These are phyloP conservation scores for Leishmania amazonensis DNA, from an alignment of 208 protist species.

Conservation along the genomic window DNA sequence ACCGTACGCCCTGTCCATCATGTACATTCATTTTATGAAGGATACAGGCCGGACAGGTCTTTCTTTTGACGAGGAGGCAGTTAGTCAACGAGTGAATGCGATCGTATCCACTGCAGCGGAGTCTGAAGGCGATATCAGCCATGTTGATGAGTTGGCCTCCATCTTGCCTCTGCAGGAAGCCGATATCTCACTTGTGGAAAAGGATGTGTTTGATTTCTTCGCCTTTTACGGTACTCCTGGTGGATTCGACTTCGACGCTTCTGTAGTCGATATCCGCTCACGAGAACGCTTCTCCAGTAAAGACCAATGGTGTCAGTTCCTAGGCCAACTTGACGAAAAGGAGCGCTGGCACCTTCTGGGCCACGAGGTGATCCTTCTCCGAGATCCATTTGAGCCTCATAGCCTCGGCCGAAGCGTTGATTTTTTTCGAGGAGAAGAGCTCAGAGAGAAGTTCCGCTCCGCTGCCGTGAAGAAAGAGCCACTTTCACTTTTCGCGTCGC, in stretches of 20 bases:
- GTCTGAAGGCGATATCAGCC: conserved; percentile 6
- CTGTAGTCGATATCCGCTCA: conserved; percentile 75
- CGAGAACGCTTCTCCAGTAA: conserved; percentile 37
- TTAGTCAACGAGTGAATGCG: conserved; percentile 21
- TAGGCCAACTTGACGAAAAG: conserved; percentile 32
- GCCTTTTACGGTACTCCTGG: conserved; percentile 45
- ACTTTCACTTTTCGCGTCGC: conserved; percentile 24
- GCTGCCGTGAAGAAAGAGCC: conserved; percentile 33
- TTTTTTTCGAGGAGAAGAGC: conserved; percentile 74
- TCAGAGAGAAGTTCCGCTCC: conserved; percentile 71
- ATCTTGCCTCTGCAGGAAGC: conserved; percentile 32
- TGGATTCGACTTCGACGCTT: conserved; percentile 72
- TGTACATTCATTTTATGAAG: conserved; percentile 82
- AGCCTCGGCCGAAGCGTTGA: conserved; percentile 80
- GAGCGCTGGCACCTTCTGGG: conserved; percentile 76
- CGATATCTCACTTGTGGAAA: conserved; percentile 32
- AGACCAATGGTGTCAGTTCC: conserved; percentile 54
- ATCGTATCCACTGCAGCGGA: conserved; percentile 19
- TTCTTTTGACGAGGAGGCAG: conserved; percentile 38
- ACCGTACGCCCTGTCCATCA: conserved; percentile 80
- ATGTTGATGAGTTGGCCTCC: conserved; percentile 32
- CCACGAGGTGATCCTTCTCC: conserved; percentile 62
- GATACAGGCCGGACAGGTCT: conserved; percentile 31
- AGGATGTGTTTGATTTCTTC: conserved; percentile 68
- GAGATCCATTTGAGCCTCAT: conserved; percentile 80